phyloP scores from a whole-genome alignment of 2,329 filamentous ascomycete species.

The Sporothrix pseudoabietina region DNA sequence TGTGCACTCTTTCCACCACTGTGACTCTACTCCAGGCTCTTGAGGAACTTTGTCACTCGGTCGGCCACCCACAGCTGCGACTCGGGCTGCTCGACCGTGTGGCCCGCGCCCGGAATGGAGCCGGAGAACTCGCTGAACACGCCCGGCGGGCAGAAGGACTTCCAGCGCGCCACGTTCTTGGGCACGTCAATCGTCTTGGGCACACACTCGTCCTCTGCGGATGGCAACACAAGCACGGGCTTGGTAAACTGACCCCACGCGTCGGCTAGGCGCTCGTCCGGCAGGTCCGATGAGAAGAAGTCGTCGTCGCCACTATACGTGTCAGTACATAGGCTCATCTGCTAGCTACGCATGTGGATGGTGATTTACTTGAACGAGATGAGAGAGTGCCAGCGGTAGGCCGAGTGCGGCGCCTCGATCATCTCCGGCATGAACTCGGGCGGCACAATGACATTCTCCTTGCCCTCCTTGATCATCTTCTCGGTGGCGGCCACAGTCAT shows the following conservation, averaged over 20 bases:
- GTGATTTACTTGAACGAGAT: slow-evolving; percentile 52
- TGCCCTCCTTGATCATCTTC: slow-evolving; percentile 58
- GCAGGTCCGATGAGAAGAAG: slow-evolving; percentile 81
- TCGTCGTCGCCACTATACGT: slow-evolving; percentile 72
- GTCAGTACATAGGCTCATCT: neutral
- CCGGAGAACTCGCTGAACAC: slow-evolving; percentile 55
- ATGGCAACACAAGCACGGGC: slow-evolving; percentile 65
- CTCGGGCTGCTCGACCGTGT: slow-evolving; percentile 51
- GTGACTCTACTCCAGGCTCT: slow-evolving; percentile 33
- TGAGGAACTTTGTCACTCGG: slow-evolving; percentile 52
- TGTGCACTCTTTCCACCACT: neutral
- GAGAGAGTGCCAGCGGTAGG: slow-evolving; percentile 56
- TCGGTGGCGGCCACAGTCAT: slow-evolving; percentile 53
- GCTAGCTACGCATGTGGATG: neutral
- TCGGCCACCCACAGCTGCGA: slow-evolving; percentile 54
- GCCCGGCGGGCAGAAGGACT: slow-evolving; percentile 45
- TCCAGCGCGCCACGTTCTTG: slow-evolving; percentile 61
- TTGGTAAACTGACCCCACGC: slow-evolving; percentile 68
- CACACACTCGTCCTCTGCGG: slow-evolving; percentile 67
- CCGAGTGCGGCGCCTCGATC: slow-evolving; percentile 53
- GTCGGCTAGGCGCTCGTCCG: slow-evolving; percentile 53
- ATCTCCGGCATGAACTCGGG: slow-evolving; percentile 46
- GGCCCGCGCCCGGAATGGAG: slow-evolving; percentile 55
- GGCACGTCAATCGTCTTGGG: slow-evolving; percentile 60
- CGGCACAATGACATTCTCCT: slow-evolving; percentile 58